Evolutionary conservation across 352 stramenopile species (phyloP), one percentile per base, ranked within the genome.

Genomic region (Pythium oligandrum): DNA sequence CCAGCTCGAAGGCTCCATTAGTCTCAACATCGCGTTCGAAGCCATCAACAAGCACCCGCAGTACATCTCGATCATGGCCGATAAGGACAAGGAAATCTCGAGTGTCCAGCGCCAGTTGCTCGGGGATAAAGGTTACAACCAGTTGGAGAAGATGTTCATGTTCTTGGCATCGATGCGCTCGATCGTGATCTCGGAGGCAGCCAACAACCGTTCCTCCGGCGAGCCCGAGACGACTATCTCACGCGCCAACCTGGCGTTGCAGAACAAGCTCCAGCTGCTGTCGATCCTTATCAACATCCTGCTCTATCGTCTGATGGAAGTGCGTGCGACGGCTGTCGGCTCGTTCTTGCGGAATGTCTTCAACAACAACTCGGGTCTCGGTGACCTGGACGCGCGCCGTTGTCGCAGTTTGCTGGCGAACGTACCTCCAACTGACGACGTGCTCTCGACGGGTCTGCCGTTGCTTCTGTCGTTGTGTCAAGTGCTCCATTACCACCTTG

Each of bases 51-150:
- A 88, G 54, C 64, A 75, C 39, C 83, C 83, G 35, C 76, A 90
- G 71, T 89, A 87, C 63, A 91, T 93, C 51, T 73, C 79, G 10
- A 88, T 93, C 67, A 79, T 81, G 63, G 57, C 71, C 4, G 56
- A 70, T 4, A 52, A 57, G 4, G 50, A 43, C n/a, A 56, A 53
- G 36, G 49, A 64, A 9, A 48, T 70, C 30, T 75, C 76, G 52
- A 72, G 65, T 4, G 70, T 93, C 40, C 81, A 90, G 57, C 71
- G 64, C 1, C 78, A 89, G 44, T 57, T 93, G 32, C 64, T 93
- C 34, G 83, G 83, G 3, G 77, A 93, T 64, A 93, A 93, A 49
- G 83, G 83, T n/a, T 93, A 90, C 78, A 88, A 86, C 60, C 81
- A 91, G 51, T 71, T 93, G 4, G 71, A 90, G 63, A 88, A 88